Conservation (phyloP, 2,329 filamentous ascomycete species). For the Aspergillus quadrilineatus region DNA sequence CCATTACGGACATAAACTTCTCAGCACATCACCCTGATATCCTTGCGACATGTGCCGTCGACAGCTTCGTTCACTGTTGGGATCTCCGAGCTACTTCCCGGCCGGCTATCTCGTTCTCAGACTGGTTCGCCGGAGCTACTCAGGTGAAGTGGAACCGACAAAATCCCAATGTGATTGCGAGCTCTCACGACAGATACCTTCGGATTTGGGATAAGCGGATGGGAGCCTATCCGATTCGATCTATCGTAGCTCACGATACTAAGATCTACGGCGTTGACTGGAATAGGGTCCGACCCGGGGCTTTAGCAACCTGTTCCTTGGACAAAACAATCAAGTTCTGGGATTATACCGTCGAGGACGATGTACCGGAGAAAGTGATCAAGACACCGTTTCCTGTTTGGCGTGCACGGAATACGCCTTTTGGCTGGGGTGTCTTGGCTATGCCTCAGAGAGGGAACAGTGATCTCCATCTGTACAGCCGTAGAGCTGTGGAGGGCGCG, state of each 20-base stretch:
- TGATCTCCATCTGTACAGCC: conserved; percentile 80
- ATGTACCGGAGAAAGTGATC: conserved; percentile 73
- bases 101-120: conserved; percentile 77
- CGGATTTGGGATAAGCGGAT: conserved; percentile 89
- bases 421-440: conserved; percentile 78
- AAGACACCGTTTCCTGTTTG: conserved; percentile 82
- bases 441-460: conserved; percentile 91
- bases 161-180: conserved; percentile 81
- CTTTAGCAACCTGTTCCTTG: conserved; percentile 81
- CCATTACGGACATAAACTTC: conserved; percentile 96
- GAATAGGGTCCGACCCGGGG: conserved; percentile 73
- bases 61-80: conserved; percentile 92
- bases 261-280: conserved; percentile 97
- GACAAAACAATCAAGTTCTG: conserved; percentile 93
- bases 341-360: conserved; percentile 68
- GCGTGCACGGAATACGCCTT: conserved; percentile 87
- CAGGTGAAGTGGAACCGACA: conserved; percentile 95
- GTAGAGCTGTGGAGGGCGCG: conserved; percentile 47
- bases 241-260: conserved; percentile 82
- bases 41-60: conserved; percentile 85
- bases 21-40: conserved; percentile 88
- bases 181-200: conserved; percentile 82
- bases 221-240: conserved; percentile 73
- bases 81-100: conserved; percentile 73
- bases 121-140: conserved; percentile 90